Evolutionary conservation across 2,329 filamentous ascomycete genomes (phyloP).

Genomic region (Talaromyces pinophilus): DNA sequence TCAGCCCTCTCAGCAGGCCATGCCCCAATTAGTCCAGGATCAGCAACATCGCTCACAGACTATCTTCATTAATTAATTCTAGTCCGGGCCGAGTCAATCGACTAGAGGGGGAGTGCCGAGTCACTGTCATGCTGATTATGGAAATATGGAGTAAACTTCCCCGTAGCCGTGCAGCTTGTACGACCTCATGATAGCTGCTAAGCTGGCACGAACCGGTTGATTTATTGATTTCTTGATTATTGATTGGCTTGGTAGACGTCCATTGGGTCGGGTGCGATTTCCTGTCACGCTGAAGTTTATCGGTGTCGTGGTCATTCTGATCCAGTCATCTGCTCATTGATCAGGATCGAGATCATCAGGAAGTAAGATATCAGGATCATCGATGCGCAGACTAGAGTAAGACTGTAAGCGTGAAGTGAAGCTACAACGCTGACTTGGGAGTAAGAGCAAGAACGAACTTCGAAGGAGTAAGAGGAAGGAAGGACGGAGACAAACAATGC

Average conservation of each 20-base stretch:
- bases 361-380: not conserved
- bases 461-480: not conserved
- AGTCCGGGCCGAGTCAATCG: not conserved
- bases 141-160: not conserved
- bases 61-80: not conserved
- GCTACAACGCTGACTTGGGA: too few species aligned
- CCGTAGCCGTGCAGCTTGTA: not conserved
- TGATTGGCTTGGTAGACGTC: not conserved
- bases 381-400: not conserved
- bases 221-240: not conserved
- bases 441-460: too few species aligned
- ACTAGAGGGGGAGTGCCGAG: not conserved
- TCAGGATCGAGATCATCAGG: not conserved
- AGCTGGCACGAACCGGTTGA: not conserved
- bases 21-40: not conserved
- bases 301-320: not conserved
- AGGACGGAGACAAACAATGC: not conserved
- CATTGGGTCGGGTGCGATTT: not conserved
- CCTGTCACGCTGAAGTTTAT: not conserved
- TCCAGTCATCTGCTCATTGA: not conserved
- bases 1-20: not conserved
- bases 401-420: too few species aligned
- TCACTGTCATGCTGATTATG: not conserved
- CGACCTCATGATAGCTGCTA: not conserved
- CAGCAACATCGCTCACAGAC: not conserved